Evolutionary conservation across 371 early-diverging fungal genomes (phyloP).

Genomic region (Zancudomyces culisetae): DNA sequence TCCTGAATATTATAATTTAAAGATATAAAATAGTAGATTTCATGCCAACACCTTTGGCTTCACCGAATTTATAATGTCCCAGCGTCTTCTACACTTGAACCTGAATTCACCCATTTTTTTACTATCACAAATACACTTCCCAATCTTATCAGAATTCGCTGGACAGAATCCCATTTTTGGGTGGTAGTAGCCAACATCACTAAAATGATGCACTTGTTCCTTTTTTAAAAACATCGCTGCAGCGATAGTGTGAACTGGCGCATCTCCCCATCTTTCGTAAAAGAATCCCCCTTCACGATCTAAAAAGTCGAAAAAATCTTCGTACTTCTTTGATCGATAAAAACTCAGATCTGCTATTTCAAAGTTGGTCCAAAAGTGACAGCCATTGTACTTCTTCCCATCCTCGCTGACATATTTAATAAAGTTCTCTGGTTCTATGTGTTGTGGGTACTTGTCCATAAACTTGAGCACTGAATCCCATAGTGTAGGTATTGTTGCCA

Average conservation of each 20-base stretch:
- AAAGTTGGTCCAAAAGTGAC: constrained; percentile 27
- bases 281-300: constrained; percentile 48
- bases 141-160: neutral
- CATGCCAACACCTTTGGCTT: too few species aligned
- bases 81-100: too few species aligned
- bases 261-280: constrained; percentile 52
- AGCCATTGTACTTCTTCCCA: constrained; percentile 10
- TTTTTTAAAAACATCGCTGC: constrained; percentile 58
- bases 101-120: too few species aligned
- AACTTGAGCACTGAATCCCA: constrained; percentile 45
- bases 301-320: constrained; percentile 36
- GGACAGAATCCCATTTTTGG: constrained; percentile 45
- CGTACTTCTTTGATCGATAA: constrained; percentile 23
- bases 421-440: neutral
- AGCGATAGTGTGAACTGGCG: constrained; percentile 73
- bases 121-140: neutral
- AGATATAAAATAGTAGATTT: too few species aligned
- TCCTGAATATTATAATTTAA: too few species aligned
- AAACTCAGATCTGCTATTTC: constrained; percentile 22
- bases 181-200: constrained; percentile 62
- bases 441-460: constrained; percentile 7
- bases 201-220: constrained; percentile 70
- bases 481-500: constrained; percentile 58
- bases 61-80: too few species aligned
- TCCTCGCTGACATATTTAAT: neutral